A percentile compares a stretch with the other conserved stretches of the same genome.
Conservation (phyloP, 441 rosid genomes). For the Raphanus hybrid region DNA sequence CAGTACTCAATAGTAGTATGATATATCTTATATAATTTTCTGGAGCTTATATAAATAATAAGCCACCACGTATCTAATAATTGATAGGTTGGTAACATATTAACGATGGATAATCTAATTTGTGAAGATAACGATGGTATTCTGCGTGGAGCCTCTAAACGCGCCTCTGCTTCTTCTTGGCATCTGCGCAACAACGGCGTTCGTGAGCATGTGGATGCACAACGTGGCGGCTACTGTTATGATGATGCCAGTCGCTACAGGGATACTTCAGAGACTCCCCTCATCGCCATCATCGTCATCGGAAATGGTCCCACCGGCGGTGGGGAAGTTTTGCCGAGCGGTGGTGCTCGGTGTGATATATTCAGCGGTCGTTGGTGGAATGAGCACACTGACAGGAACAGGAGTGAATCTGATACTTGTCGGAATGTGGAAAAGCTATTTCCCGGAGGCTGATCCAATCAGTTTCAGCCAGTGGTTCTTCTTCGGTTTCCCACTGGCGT, state of each 20-base stretch:
- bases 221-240: constrained; percentile 86
- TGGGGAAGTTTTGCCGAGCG: constrained; percentile 63
- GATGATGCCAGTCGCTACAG: constrained; percentile 97
- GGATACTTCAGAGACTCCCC: constrained; percentile 78
- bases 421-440: constrained; percentile 92
- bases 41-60: neutral
- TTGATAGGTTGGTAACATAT: neutral
- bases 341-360: constrained; percentile 84
- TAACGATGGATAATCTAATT: constrained; percentile 10
- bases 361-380: constrained; percentile 77
- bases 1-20: too few relatives aligned
- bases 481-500: constrained; percentile 79
- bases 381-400: constrained; percentile 93
- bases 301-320: constrained; percentile 25
- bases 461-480: constrained; percentile 86
- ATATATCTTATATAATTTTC: neutral
- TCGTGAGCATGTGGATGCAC: constrained; percentile 99
- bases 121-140: constrained; percentile 62
- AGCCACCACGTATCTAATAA: neutral
- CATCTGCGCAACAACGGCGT: constrained; percentile 80
- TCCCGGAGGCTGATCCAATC: constrained; percentile 68
- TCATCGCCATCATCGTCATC: constrained; percentile 33
- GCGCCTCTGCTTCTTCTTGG: constrained; percentile 85
- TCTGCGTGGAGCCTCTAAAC: constrained; percentile 84
- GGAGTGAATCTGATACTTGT: constrained; percentile 90